Percentiles rank a stretch among this genome's conserved stretches.
phyloP scores from a whole-genome alignment of 169 alveolate genomes.

The Eimeria acervulina region DNA sequence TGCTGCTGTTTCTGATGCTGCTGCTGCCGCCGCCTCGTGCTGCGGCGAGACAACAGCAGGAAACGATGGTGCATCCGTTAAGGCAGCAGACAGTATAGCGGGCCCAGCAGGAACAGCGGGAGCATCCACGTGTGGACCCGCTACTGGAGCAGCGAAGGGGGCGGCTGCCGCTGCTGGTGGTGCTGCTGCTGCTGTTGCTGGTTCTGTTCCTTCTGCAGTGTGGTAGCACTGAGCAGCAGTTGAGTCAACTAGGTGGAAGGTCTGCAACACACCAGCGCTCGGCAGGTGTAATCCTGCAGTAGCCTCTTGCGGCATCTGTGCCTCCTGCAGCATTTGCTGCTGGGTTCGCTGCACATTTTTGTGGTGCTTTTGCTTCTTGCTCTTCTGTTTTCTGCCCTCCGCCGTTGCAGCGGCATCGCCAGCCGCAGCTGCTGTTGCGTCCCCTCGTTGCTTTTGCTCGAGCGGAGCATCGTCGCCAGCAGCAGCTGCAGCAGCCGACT shows the following conservation, averaged over 20 bases:
- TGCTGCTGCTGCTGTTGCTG: slow-evolving; percentile 13
- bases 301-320: slow-evolving; percentile 18
- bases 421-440: slow-evolving; percentile 34
- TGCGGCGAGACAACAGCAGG: not conserved
- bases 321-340: slow-evolving; percentile 9
- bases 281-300: slow-evolving; percentile 21
- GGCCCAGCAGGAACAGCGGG: slow-evolving; percentile 26
- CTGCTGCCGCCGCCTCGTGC: slow-evolving; percentile 3
- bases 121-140: not conserved
- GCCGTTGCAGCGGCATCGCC: not conserved
- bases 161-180: not conserved
- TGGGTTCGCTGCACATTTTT: not conserved
- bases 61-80: not conserved
- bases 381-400: slow-evolving; percentile 24
- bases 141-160: slow-evolving; percentile 10
- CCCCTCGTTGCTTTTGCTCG: slow-evolving; percentile 23
- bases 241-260: not conserved
- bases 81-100: not conserved
- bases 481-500: not conserved
- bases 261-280: not conserved
- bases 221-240: not conserved
- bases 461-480: not conserved
- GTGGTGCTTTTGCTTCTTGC: slow-evolving; percentile 28
- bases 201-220: slow-evolving; percentile 2
- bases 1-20: not conserved